Evolutionary conservation across 129 eudicot genomes (phyloP).

Genomic region (Deinandra increscens): DNA sequence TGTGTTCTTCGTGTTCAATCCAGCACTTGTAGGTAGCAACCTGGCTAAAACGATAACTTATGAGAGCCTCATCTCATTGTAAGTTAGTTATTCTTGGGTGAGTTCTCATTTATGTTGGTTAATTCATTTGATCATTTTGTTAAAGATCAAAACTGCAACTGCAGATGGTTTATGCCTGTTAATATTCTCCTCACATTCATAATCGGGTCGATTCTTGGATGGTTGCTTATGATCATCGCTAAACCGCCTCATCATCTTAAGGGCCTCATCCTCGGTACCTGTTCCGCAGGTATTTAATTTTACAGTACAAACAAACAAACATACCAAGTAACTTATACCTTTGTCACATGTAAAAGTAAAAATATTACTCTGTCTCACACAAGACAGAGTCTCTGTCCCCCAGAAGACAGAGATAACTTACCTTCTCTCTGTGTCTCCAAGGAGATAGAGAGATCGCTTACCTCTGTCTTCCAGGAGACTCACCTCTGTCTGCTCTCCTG

Average conservation of each 20-base stretch:
- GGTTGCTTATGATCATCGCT: slow-evolving; percentile 58
- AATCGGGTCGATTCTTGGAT: slow-evolving; percentile 75
- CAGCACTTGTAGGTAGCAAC: slow-evolving; percentile 74
- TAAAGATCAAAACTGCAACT: not conserved
- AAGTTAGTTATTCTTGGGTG: slow-evolving; percentile 35
- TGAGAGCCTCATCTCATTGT: slow-evolving; percentile 60
- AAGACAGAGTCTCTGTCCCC: too few relatives aligned
- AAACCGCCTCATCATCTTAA: slow-evolving; percentile 67
- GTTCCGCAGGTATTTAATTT: slow-evolving; percentile 62
- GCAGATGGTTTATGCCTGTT: slow-evolving; percentile 96
- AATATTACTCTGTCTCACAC: too few relatives aligned
- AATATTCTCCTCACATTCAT: slow-evolving; percentile 75
- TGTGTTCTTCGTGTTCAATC: slow-evolving; percentile 78
- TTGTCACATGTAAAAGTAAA: too few relatives aligned
- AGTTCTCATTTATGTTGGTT: not conserved
- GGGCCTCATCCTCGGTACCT: slow-evolving; percentile 73
- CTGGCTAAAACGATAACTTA: slow-evolving; percentile 70
- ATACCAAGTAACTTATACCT: too few relatives aligned
- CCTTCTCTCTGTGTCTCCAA: too few relatives aligned
- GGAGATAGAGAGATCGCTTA: too few relatives aligned
- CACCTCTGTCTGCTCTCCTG: too few relatives aligned
- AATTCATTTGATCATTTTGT: not conserved
- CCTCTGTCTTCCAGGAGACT: too few relatives aligned
- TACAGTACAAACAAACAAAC: too few relatives aligned
- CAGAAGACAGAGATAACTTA: too few relatives aligned